Evolutionary conservation across 139 green algal species (phyloP), one percentile per base, ranked within the genome.

Genomic region (Picochlorum sp.): DNA sequence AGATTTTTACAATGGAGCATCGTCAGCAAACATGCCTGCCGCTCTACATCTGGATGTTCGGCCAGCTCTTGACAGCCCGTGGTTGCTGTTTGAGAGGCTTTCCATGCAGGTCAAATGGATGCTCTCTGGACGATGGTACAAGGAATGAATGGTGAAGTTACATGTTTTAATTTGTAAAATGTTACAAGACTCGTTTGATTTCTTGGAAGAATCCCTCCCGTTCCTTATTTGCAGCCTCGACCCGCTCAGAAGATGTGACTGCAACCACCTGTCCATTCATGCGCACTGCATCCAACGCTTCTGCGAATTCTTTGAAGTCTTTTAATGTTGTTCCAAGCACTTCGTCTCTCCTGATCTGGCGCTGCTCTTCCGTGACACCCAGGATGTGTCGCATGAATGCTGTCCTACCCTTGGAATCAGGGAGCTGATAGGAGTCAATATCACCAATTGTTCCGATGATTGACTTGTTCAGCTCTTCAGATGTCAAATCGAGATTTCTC

Each of bases 381-480:
- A 99, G 82, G 66, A 99, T 67, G 75, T 98, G 85, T 16, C 94
- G 85, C 82, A 92, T 81, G 54, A 97, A 70, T 37, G 85, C 80
- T 18, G 77, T 83, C 44, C 73, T 61, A 56, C 77, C 85, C 82
- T 97, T 96, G 50, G 87, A 68, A 69, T 97, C 90, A 13, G 90
- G 90, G 66, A 97, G 85, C 77, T 97, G 91, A 80, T 97, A 97
- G 3, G 78, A 61, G 68, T 97, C 92, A 13, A 97, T 67, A 69
- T 97, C 92, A 16, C 90, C 89, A 34, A 98, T 95, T 45, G 87
- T 92, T 63, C 90, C 90, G 57, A 98, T 96, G 80, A 98, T 95
- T 49, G 86, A 83, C 85, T 97, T 97, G 38, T 80, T 90, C 11
- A 98, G 79, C 58, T 89, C 82, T 37, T 97, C 90, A 10, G 73